Conservation (phyloP, 768 basidiomycete species). For the Amanita polypyramis region DNA sequence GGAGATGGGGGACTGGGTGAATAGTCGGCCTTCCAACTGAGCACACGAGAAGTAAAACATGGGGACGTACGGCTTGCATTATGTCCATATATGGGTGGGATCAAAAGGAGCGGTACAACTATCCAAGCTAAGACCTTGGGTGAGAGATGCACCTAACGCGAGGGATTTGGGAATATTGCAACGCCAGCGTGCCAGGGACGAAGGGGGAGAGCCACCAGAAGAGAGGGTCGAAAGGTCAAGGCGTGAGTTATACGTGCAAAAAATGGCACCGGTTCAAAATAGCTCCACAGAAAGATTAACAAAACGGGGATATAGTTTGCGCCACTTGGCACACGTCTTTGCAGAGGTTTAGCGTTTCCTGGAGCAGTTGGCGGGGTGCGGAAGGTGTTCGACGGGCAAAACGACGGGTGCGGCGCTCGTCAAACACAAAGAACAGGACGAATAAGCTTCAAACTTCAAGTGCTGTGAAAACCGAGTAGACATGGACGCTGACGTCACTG, state of each 20-base stretch:
- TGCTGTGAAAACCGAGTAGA: conserved; percentile 3
- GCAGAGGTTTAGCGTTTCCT: background rate
- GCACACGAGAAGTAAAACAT: conserved; percentile 2
- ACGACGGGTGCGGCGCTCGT: background rate
- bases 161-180: background rate
- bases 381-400: too few relatives aligned
- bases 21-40: background rate
- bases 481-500: conserved; percentile 7
- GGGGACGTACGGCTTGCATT: conserved; percentile 4
- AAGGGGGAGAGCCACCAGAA: background rate
- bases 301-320: conserved; percentile 9
- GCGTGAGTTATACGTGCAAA: conserved; percentile 8
- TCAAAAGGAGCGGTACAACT: background rate
- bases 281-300: conserved; percentile 9
- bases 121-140: background rate
- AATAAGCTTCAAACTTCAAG: too few relatives aligned
- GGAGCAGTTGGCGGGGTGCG: background rate
- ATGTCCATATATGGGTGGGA: conserved; percentile 5
- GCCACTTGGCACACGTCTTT: conserved; percentile 6
- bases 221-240: conserved; percentile 2
- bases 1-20: conserved; percentile 1
- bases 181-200: conserved; percentile 6
- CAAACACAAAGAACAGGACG: background rate
- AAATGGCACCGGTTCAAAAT: conserved; percentile 8
- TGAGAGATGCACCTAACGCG: conserved; percentile 1